Evolutionary conservation across 495 filamentous ascomycete species (phyloP), one percentile per base, ranked within the genome.

Genomic region (Bacidia rubella): DNA sequence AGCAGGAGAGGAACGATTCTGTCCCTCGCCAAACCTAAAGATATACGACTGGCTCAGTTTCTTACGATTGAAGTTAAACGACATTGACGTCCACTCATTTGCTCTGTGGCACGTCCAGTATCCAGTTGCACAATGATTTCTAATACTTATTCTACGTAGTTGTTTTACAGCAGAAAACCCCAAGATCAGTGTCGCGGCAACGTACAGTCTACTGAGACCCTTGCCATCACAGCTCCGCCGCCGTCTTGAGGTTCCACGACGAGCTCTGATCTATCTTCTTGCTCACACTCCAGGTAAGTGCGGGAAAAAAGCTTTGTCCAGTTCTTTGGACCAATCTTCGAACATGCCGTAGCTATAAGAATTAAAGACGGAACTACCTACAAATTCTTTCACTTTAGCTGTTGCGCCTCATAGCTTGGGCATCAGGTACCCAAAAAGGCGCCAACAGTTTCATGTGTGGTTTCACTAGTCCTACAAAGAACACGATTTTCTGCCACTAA

Each of bases 181-280:
- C 5, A 35, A 29, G 20, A 12, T 27, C 24, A 11, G 24, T 2
- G 11, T 35, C 42, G 40, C 10, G n/a, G 15, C 7, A 15, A 47
- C 38, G 42, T 47, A 44, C 26, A 46, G 23, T 9, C 3, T 53
- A 5, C 20, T 53, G 19, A 46, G 45, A 11, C 41, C 41, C 1
- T 38, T 53, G 0, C 42, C 42, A 39, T 32, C 9, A 11, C 51
- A 53, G 15, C 11, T 2, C 27, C 40, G 35, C 20, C 42, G 27
- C 11, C 24, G 51, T 11, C 40, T 26, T 2, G 51, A 53, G 24
- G 20, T 47, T 10, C 40, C 40, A 26, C 41, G 39, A 29, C 11
- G 10, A 45, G 39, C 51, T 12, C 11, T 46, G 11, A 45, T 53
- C 1, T 53, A 45, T 21, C 38, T 53, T n/a, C 41, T 45, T 45